phyloP scores from a whole-genome alignment of 2,329 filamentous ascomycete genomes.

The Fusarium praegraminearum region DNA sequence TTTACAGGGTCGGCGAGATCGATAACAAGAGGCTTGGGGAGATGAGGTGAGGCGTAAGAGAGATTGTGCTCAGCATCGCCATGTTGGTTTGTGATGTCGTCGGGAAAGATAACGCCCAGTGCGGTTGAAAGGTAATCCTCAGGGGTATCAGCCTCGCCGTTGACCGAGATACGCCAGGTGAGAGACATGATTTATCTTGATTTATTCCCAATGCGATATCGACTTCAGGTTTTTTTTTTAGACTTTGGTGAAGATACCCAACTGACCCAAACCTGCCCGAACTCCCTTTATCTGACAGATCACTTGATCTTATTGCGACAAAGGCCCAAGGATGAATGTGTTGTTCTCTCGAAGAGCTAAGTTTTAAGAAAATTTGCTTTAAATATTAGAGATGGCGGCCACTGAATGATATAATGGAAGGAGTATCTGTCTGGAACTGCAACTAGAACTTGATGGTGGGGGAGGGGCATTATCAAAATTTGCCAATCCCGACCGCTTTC shows the following conservation, averaged over 20 bases:
- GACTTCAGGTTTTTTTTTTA: neutral
- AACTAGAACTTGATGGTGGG: conserved; percentile 13
- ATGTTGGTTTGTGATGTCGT: conserved; percentile 75
- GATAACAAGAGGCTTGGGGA: conserved; percentile 60
- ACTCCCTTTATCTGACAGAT: neutral
- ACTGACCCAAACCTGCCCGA: neutral
- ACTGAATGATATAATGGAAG: neutral
- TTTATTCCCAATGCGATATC: neutral
- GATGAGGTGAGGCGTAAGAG: conserved; percentile 67
- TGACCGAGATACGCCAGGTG: conserved; percentile 49
- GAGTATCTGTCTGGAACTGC: neutral
- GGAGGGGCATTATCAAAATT: conserved; percentile 27
- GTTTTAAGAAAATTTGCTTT: neutral
- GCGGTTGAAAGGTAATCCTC: conserved; percentile 71
- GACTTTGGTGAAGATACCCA: conserved; percentile 14
- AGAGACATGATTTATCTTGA: conserved; percentile 58
- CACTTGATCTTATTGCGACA: conserved; percentile 14
- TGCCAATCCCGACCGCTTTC: conserved; percentile 39
- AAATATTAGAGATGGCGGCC: neutral
- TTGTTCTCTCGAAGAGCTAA: neutral
- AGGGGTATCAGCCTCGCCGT: conserved; percentile 50
- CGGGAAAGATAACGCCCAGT: conserved; percentile 74
- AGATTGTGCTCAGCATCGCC: conserved; percentile 71
- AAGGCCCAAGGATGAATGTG: neutral
- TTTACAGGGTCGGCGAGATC: conserved; percentile 61